Base-by-base conservation (phyloP, 768 basidiomycete species). In the Suillus lakei region DNA sequence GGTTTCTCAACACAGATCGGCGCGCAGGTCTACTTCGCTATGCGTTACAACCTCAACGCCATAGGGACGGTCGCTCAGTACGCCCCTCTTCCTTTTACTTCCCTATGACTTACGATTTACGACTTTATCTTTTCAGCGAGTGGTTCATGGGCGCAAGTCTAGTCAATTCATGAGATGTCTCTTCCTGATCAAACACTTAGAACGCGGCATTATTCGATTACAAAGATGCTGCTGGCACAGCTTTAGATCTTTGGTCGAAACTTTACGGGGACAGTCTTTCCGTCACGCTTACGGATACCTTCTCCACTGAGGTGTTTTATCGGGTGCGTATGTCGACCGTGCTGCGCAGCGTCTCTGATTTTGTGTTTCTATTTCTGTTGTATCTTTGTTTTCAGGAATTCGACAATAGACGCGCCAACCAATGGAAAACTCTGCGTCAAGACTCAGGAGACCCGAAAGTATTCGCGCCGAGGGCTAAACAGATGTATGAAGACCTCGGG, bases 261-360 rank as follows among this genome's bases (percentile, higher is more conserved):
- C 88, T 91, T 48, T 90, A 92, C 70, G 78, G 80, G 5, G 69
- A 79, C 38, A 66, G 71, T 26, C 78, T 88, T 34, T 84, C 91
- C 62, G 86, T 94, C 64, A 95, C 96, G 23, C 81, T 98, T 39
- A 98, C 98, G 16, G 98, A 99, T 78, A 99, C 98, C 0, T 99
- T 98, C 77, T 92, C 96, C 7, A 93, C 92, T 2, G 78, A 85
- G 38, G 88, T 86, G 0, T 99, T 98, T 79, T 96, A 95, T 82
- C 84, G 87, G 79, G 95, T 86, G 73, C 46, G 66, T 21, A 16
- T 21, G 18, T 43, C n/a, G 23, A 58, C 43, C 55, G n/a, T 54
- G 63, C 23, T 32, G 18, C 15, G 53, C n/a, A 67, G 39, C 16
- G 23, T 46, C 56, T 5, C 21, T 8, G 4, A 46, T 46, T 46